Evolutionary conservation across 2,329 filamentous ascomycete species (phyloP).

Genomic region (Fusarium udum): DNA sequence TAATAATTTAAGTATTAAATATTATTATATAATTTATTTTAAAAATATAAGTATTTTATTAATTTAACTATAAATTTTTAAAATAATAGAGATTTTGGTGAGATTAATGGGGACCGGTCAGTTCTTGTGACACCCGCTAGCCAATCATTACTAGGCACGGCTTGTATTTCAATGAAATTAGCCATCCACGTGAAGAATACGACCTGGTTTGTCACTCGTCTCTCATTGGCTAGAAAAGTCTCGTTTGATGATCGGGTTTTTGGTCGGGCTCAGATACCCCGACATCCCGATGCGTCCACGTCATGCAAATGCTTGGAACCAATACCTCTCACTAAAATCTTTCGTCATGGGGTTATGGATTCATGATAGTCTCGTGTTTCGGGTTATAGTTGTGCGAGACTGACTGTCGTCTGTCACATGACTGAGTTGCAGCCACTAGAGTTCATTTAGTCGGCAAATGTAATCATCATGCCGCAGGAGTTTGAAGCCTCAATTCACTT

Average conservation of each 20-base stretch:
- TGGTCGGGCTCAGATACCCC: background rate
- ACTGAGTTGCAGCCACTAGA: background rate
- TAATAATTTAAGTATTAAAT: too few relatives aligned
- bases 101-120: too few relatives aligned
- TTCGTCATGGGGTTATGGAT: background rate
- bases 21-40: too few relatives aligned
- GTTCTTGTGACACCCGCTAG: too few relatives aligned
- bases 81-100: too few relatives aligned
- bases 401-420: background rate
- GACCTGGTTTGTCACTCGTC: accelerated
- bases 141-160: background rate
- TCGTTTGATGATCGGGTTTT: background rate
- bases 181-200: accelerated
- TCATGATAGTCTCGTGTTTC: accelerated
- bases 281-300: background rate
- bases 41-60: too few relatives aligned
- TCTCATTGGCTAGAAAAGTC: background rate
- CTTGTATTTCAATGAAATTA: background rate
- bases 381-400: background rate
- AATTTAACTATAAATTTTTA: too few relatives aligned
- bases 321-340: accelerated
- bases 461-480: too few relatives aligned
- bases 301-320: background rate
- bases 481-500: background rate
- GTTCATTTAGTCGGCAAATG: too few relatives aligned